These are phyloP conservation scores for Piloderma croceum DNA, from an alignment of 768 basidiomycete genomes.

Conservation along the genomic window DNA sequence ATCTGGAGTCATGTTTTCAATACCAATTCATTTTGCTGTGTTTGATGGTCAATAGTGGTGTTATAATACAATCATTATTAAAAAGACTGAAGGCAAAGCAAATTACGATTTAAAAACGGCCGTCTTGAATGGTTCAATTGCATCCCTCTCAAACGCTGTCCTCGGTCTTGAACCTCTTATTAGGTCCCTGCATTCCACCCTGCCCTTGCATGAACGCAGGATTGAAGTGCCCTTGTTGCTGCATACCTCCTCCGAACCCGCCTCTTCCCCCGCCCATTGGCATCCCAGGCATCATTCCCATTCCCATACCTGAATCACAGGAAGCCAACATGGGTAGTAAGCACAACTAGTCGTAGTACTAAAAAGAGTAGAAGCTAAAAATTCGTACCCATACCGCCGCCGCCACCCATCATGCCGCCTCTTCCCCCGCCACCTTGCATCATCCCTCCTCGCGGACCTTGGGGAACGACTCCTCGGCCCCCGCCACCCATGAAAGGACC, in stretches of 20 bases:
- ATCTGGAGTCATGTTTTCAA: no score
- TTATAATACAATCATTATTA: no score
- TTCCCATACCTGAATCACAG: constrained; percentile 41
- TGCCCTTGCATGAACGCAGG: constrained; percentile 60
- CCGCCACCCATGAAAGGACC: constrained; percentile 34
- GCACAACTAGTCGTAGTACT: constrained; percentile 32
- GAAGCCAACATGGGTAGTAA: constrained; percentile 30
- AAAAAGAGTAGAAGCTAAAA: constrained; percentile 34
- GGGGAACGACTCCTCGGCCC: constrained; percentile 35
- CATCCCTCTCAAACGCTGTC: constrained; percentile 45
- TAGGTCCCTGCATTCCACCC: constrained; percentile 40
- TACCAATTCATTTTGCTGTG: no score
- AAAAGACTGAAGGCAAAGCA: no score
- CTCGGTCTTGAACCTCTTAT: constrained; percentile 52
- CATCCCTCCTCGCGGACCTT: constrained; percentile 52
- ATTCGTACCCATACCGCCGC: constrained; percentile 56
- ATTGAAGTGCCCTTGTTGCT: constrained; percentile 63
- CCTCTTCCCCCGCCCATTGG: constrained; percentile 37
- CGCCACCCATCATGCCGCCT: constrained; percentile 47
- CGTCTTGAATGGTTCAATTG: no score
- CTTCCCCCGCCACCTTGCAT: constrained; percentile 43
- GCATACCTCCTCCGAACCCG: constrained; percentile 45
- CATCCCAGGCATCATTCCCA: constrained; percentile 40
- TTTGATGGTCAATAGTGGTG: no score
- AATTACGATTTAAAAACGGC: neutral